Base-by-base conservation (phyloP, 139 green algal species). In the Raphidocelis subcapitata region DNA sequence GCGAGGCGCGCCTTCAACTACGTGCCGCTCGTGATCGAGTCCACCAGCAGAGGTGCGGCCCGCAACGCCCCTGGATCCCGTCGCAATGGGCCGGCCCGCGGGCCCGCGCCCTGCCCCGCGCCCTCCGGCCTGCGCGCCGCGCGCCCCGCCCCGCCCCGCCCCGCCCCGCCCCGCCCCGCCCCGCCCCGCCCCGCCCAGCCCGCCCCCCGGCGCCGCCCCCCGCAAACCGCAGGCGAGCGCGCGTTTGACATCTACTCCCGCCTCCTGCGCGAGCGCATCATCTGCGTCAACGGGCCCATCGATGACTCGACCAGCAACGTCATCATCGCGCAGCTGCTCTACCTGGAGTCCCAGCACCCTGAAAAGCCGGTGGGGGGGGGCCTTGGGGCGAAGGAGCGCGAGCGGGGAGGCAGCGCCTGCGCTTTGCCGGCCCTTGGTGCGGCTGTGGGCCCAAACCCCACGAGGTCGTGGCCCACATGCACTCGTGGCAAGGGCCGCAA, bases 201-300 rank as follows among this genome's bases (percentile, higher is more conserved):
- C n/a, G n/a, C n/a, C n/a, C n/a, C n/a, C n/a, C n/a, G n/a, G n/a
- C n/a, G n/a, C n/a, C n/a, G n/a, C n/a, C n/a, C n/a, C n/a, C 64
- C 31, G 3, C 37, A 66, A 5, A 67, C 67, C 8, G 75, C 24
- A 28, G 90, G 92, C 28, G 92, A 97, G 70, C 77, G 94, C 2
- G 93, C 89, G 0, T 97, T 97, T 60, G 94, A 98, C 72, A 97
- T 98, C 49, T 98, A 96, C 79, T 95, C 88, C 3, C 68, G 93
- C 21, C 81, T 97, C 24, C 81, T 98, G 26, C 87, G 94, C 36
- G 94, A 98, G 84, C 81, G 95, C 16, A 98, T 98, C 28, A 72
- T 98, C 0, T 93, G 85, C 51, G 51, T 98, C 0, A 96, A 91
- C 61, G 92, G 92, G 1, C 63, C 81, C 21, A 97, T 98, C 20